Percentiles rank a stretch among this genome's conserved stretches.
These are phyloP conservation scores for Aspergillus panamensis DNA, from an alignment of 495 filamentous ascomycete species.

Conservation along the genomic window DNA sequence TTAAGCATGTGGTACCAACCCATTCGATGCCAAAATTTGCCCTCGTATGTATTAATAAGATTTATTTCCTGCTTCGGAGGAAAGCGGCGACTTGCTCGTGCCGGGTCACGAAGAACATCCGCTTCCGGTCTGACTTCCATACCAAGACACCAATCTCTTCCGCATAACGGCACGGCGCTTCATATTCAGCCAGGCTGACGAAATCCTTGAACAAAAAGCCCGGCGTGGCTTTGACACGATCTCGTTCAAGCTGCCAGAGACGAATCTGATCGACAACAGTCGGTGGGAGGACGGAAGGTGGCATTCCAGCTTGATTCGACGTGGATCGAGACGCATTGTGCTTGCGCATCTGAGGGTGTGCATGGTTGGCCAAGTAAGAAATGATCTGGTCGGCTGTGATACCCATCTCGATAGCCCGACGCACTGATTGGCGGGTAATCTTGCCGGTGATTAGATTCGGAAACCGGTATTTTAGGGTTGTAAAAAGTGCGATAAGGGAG, in stretches of 20 bases:
- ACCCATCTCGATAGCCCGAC: conserved; percentile 78
- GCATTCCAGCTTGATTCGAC: conserved; percentile 34
- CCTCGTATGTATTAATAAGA: not conserved
- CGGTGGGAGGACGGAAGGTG: conserved; percentile 70
- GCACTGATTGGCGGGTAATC: conserved; percentile 80
- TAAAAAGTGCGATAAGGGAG: conserved; percentile 87
- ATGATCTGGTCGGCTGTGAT: conserved; percentile 96
- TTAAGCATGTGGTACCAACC: conserved; percentile 10
- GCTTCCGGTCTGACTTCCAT: conserved; percentile 76
- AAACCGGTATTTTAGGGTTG: conserved; percentile 78
- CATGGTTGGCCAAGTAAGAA: conserved; percentile 78
- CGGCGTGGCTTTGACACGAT: conserved; percentile 75
- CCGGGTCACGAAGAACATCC: conserved; percentile 82
- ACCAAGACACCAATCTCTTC: conserved; percentile 88
- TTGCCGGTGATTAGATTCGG: conserved; percentile 88
- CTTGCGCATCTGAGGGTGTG: conserved; percentile 86
- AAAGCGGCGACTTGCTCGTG: conserved; percentile 80
- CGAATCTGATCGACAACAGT: conserved; percentile 97
- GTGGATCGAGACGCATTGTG: conserved; percentile 48
- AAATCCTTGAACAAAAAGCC: conserved; percentile 94
- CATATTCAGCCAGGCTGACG: conserved; percentile 69
- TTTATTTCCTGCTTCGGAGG: conserved; percentile 57
- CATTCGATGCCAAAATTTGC: not conserved
- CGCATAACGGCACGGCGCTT: conserved; percentile 70
- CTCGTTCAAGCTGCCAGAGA: conserved; percentile 95